A percentile compares a stretch with the other conserved stretches of the same genome.
Conservation (phyloP, 495 filamentous ascomycete genomes). For the Alectoria sarmentosa region DNA sequence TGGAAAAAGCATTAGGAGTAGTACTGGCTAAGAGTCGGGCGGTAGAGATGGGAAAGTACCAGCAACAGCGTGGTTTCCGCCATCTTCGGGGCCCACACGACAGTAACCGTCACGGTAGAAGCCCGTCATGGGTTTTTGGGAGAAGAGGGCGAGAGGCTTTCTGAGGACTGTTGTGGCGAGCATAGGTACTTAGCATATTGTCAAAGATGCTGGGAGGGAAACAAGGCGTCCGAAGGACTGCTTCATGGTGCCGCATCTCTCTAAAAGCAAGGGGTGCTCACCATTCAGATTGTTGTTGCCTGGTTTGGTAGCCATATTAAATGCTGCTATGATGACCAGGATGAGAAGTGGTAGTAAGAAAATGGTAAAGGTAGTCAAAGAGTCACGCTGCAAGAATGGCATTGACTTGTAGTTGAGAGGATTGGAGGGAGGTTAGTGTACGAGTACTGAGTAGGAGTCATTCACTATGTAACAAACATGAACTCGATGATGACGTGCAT, state of each 20-base stretch:
- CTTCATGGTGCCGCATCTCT: no score
- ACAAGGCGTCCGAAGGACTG: neutral
- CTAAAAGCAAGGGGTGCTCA: slow-evolving; percentile 16
- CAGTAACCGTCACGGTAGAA: slow-evolving; percentile 57
- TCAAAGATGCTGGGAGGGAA: neutral
- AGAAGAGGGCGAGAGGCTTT: slow-evolving; percentile 49
- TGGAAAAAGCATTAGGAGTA: neutral
- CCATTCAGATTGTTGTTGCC: slow-evolving; percentile 49
- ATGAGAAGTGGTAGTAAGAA: slow-evolving; percentile 18
- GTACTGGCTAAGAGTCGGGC: neutral
- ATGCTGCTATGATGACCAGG: slow-evolving; percentile 1
- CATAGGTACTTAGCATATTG: neutral
- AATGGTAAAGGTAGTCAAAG: neutral
- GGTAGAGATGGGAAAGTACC: slow-evolving; percentile 3
- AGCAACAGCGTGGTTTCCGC: slow-evolving; percentile 46
- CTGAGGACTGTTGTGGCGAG: slow-evolving; percentile 42
- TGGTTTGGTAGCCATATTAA: slow-evolving; percentile 47
- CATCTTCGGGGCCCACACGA: slow-evolving; percentile 38
- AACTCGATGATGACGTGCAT: neutral
- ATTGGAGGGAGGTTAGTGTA: no score
- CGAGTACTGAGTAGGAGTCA: neutral
- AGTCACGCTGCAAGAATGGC: slow-evolving; percentile 8
- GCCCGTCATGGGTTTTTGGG: slow-evolving; percentile 50
- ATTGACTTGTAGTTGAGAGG: neutral
- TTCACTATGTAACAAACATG: neutral